Percentiles rank a stretch among this genome's conserved stretches.
These are phyloP conservation scores for Psilocybe cubensis DNA, from an alignment of 768 basidiomycete species.

Conservation along the genomic window DNA sequence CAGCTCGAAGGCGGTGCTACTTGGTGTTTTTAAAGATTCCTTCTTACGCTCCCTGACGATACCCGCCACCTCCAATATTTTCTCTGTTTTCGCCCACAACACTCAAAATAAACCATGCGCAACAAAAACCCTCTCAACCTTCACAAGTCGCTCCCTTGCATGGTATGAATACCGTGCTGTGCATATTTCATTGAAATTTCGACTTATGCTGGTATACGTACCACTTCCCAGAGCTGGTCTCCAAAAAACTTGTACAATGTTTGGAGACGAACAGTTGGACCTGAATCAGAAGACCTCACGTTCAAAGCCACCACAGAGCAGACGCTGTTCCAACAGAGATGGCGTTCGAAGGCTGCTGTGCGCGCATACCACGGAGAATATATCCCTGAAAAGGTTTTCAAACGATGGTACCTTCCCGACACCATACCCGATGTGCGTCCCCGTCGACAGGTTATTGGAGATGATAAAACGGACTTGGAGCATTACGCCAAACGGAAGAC, in stretches of 20 bases:
- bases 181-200: not conserved
- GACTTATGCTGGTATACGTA: not conserved
- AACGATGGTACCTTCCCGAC: conserved; percentile 91
- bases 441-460: conserved; percentile 45
- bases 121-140: conserved; percentile 28
- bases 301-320: conserved; percentile 57
- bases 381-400: conserved; percentile 92
- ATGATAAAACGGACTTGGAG: conserved; percentile 50
- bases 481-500: conserved; percentile 63
- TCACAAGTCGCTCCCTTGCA: conserved; percentile 27
- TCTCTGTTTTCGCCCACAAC: not conserved
- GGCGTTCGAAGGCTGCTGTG: conserved; percentile 83
- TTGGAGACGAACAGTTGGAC: conserved; percentile 70
- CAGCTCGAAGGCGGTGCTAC: not conserved
- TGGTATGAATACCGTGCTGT: conserved; percentile 19
- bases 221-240: conserved; percentile 73
- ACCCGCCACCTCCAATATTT: not conserved
- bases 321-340: conserved; percentile 90
- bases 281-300: conserved; percentile 49
- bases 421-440: conserved; percentile 86
- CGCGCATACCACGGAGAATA: conserved; percentile 96
- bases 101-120: conserved; percentile 20
- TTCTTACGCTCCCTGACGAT: not conserved
- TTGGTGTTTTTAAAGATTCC: not conserved
- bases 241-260: conserved; percentile 90